phyloP scores from a whole-genome alignment of 2,329 filamentous ascomycete genomes.

The Neofusicoccum cordaticola region DNA sequence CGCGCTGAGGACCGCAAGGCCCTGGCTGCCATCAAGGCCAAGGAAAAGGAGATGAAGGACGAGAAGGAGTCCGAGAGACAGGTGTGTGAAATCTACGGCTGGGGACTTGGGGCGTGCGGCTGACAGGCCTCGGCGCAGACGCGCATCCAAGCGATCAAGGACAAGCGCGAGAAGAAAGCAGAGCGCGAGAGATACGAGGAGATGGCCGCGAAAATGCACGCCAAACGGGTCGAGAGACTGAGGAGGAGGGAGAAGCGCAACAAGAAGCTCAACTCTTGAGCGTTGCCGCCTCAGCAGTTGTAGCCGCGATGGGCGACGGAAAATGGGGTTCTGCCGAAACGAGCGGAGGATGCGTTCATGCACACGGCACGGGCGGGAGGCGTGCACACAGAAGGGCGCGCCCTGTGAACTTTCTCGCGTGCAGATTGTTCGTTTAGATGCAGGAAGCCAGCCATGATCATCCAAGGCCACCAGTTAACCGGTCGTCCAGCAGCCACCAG shows the following conservation, averaged over 20 bases:
- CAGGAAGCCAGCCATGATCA: background rate
- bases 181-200: slow-evolving; percentile 91
- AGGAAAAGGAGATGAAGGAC: slow-evolving; percentile 92
- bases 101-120: background rate
- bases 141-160: slow-evolving; percentile 75
- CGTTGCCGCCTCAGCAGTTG: background rate
- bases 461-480: background rate
- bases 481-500: background rate
- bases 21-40: slow-evolving; percentile 77
- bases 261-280: slow-evolving; percentile 61
- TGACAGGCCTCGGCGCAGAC: slow-evolving; percentile 49
- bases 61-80: slow-evolving; percentile 89
- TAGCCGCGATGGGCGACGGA: background rate
- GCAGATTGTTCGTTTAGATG: background rate
- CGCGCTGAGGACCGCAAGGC: slow-evolving; percentile 68
- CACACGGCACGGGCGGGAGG: background rate
- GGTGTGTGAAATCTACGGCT: slow-evolving; percentile 50
- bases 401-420: background rate
- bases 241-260: slow-evolving; percentile 97
- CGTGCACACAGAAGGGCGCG: background rate
- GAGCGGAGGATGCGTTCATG: background rate
- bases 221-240: slow-evolving; percentile 86
- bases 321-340: background rate
- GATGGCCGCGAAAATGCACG: slow-evolving; percentile 97
- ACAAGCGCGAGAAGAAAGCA: slow-evolving; percentile 82